Conservation (phyloP, 1,284 basidiomycete genomes). For the Coniophora puteana region DNA sequence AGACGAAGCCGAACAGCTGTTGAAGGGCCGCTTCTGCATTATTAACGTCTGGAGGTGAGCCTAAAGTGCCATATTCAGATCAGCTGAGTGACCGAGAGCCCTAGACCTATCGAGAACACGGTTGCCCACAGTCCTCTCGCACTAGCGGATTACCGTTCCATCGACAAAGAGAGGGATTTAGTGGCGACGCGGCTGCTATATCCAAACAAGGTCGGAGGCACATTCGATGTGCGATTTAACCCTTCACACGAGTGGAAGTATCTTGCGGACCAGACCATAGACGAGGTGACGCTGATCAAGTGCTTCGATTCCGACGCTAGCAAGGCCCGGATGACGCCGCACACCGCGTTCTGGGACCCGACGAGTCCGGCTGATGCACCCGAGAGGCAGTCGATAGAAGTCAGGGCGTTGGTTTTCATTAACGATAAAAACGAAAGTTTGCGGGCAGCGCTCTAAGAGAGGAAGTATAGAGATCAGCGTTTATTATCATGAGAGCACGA, state of each 20-base stretch:
- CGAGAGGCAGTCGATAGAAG: conserved; percentile 34
- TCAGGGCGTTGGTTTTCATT: conserved; percentile 35
- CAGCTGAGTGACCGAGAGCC: too few relatives aligned
- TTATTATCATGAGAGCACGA: too few relatives aligned
- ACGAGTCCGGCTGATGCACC: conserved; percentile 29
- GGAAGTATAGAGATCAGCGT: too few relatives aligned
- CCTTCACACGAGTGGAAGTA: conserved; percentile 44
- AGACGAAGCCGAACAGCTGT: conserved; percentile 41
- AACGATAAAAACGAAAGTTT: too few relatives aligned
- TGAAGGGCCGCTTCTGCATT: conserved; percentile 50
- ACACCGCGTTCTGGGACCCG: conserved; percentile 39
- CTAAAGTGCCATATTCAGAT: too few relatives aligned
- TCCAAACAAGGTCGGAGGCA: conserved; percentile 28
- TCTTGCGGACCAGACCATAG: conserved; percentile 36
- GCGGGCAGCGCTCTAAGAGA: too few relatives aligned
- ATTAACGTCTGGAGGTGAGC: conserved; percentile 59
- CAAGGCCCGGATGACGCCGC: conserved; percentile 39
- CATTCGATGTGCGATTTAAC: conserved; percentile 32
- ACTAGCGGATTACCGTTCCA: conserved; percentile 42
- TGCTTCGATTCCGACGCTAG: conserved; percentile 36
- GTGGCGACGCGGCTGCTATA: conserved; percentile 32
- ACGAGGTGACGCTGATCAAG: conserved; percentile 49
- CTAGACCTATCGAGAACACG: conserved; percentile 41
- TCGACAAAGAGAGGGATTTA: conserved; percentile 34
- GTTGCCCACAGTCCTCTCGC: conserved; percentile 47